phyloP scores from a whole-genome alignment of 2,329 filamentous ascomycete species.

The Podosphaera leucotricha region DNA sequence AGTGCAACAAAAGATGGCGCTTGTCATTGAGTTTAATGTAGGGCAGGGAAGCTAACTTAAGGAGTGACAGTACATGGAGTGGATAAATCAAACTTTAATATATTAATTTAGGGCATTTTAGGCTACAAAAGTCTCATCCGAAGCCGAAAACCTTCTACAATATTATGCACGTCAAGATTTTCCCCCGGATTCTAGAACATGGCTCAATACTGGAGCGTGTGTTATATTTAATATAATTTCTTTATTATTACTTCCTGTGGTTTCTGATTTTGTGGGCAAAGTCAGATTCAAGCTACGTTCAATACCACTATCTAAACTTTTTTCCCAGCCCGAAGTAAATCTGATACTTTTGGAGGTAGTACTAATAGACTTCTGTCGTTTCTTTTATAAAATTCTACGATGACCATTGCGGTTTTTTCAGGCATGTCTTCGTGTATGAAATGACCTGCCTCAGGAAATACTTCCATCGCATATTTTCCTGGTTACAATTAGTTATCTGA shows the following conservation, averaged over 20 bases:
- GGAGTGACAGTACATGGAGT: background rate
- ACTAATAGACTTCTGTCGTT: constrained; percentile 74
- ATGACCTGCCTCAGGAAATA: constrained; percentile 85
- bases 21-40: constrained; percentile 41
- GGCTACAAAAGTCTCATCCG: too few species aligned
- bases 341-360: constrained; percentile 75
- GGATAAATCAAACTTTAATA: background rate
- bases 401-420: constrained; percentile 60
- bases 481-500: constrained; percentile 3
- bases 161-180: too few species aligned
- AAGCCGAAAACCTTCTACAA: too few species aligned
- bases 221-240: too few species aligned
- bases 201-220: too few species aligned
- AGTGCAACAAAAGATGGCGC: constrained; percentile 65
- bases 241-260: too few species aligned
- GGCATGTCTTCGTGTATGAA: constrained; percentile 93
- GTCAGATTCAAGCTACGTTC: background rate
- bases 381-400: constrained; percentile 76
- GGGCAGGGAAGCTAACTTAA: background rate
- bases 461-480: constrained; percentile 87
- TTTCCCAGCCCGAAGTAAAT: constrained; percentile 39
- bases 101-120: background rate
- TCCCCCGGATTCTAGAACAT: too few species aligned
- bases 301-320: constrained; percentile 19
- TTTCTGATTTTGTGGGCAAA: too few species aligned